Conservation (phyloP, 805 yeast genomes). For the Candida hispaniensis region DNA sequence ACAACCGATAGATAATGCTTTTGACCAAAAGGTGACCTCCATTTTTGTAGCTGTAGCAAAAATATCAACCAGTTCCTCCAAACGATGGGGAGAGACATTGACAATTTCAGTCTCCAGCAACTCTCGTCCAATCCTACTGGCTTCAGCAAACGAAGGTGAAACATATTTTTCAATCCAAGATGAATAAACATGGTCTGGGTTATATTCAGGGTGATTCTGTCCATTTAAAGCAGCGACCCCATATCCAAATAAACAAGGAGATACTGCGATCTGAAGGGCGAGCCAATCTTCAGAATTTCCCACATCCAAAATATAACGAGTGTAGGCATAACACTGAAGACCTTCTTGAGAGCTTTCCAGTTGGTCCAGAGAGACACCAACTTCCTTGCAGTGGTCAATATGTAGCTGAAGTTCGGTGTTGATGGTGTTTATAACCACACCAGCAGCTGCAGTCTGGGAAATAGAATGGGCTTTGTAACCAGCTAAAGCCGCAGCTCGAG, state of each 20-base stretch:
- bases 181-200: slow-evolving; percentile 24
- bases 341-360: slow-evolving; percentile 41
- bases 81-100: slow-evolving; percentile 35
- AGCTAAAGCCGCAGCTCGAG: slow-evolving; percentile 53
- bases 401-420: slow-evolving; percentile 49
- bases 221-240: slow-evolving; percentile 41
- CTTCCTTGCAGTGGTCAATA: slow-evolving; percentile 37
- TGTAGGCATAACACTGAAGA: slow-evolving; percentile 48
- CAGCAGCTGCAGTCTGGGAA: slow-evolving; percentile 35
- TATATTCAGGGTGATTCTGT: slow-evolving; percentile 23
- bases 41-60: slow-evolving; percentile 48
- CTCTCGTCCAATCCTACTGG: slow-evolving; percentile 41
- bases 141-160: slow-evolving; percentile 46
- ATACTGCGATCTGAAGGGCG: slow-evolving; percentile 54
- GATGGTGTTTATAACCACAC: slow-evolving; percentile 41
- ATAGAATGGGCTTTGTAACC: slow-evolving; percentile 50
- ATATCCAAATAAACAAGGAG: slow-evolving; percentile 72
- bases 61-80: slow-evolving; percentile 44
- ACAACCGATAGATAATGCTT: slow-evolving; percentile 18
- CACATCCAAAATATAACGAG: slow-evolving; percentile 46
- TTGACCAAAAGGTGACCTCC: slow-evolving; percentile 61
- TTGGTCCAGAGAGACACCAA: slow-evolving; percentile 33
- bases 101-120: slow-evolving; percentile 38
- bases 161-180: slow-evolving; percentile 56
- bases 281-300: slow-evolving; percentile 49